These are phyloP conservation scores for Plasmodium falciparum DNA, from an alignment of 169 alveolate species.

Conservation along the genomic window DNA sequence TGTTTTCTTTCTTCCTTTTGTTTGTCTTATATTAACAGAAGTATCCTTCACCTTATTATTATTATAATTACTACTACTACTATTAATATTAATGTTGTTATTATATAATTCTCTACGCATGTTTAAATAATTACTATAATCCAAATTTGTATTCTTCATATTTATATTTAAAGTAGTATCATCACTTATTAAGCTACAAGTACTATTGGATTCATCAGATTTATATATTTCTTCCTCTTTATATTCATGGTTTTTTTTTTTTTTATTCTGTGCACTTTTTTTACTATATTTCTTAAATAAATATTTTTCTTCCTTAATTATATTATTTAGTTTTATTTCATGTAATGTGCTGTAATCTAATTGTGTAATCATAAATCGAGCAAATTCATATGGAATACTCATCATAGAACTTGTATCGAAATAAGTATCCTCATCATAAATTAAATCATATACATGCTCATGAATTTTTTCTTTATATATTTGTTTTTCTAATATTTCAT, in stretches of 20 bases:
- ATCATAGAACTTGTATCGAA: conserved; percentile 69
- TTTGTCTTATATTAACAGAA: no score
- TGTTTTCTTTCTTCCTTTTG: background rate
- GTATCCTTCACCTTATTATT: no score
- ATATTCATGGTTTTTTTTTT: background rate
- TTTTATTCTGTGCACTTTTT: conserved; percentile 1
- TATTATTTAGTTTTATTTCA: conserved; percentile 53
- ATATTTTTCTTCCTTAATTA: conserved; percentile 66
- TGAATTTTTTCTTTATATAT: conserved; percentile 65
- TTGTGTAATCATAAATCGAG: conserved; percentile 54
- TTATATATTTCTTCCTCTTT: background rate
- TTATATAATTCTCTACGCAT: conserved; percentile 22
- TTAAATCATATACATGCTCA: conserved; percentile 51
- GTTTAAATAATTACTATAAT: conserved; percentile 33
- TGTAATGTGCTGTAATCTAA: conserved; percentile 19
- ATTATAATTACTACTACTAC: no score
- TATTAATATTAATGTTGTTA: background rate
- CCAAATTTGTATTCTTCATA: background rate
- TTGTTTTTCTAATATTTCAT: conserved; percentile 69
- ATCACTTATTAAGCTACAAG: conserved; percentile 33
- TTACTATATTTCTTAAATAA: conserved; percentile 41
- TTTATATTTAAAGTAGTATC: background rate
- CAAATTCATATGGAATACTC: conserved; percentile 74
- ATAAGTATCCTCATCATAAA: conserved; percentile 58
- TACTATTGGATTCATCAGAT: conserved; percentile 16